Evolutionary conservation across 106 monocot genomes (phyloP), one percentile per base, ranked within the genome.

Genomic region (Posidonia australis): DNA sequence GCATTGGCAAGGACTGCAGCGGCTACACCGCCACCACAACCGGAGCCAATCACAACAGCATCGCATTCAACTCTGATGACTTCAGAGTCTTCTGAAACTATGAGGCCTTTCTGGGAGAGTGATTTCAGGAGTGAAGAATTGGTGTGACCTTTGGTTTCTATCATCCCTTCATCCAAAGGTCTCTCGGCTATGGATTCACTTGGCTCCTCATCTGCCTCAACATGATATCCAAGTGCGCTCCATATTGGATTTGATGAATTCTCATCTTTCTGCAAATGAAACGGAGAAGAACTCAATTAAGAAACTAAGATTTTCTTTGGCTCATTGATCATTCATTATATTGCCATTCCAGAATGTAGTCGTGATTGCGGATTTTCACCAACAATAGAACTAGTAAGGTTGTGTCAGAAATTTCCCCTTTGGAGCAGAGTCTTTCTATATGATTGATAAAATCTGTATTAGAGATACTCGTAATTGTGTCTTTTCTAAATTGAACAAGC

Each of bases 11-110:
- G 82, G 11, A 94, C 77, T 11, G 89, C 84, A 1, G 94, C 90
- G 1, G 94, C 90, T 18, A 90, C 94, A 10, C 82, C 89, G 9
- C 90, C 90, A 9, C 94, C 94, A 54, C 94, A 80, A 49, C 94
- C 90, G 18, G 94, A 90, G 13, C 94, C 94, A 1, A 86, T 80
- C 7, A 90, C 76, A 17, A 80, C 80, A 1, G 70, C 94, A 46
- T 94, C 94, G 54, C 90, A 94, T 64, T 84, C 66, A 1, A 94
- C 58, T 18, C 36, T 51, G 69, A 68, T 69, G 24, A 58, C 5
- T 41, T 77, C 51, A 5, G 52, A 17, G 46, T 84, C 71, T 13
- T 70, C 56, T 29, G 26, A 57, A 20, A 84, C 74, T 21, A 31
- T 26, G 18, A 89, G 70, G 32, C 85, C 85, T 70, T 93, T 93